Base-by-base conservation (phyloP, 129 eudicot species). In the Smallanthus sonchifolius region DNA sequence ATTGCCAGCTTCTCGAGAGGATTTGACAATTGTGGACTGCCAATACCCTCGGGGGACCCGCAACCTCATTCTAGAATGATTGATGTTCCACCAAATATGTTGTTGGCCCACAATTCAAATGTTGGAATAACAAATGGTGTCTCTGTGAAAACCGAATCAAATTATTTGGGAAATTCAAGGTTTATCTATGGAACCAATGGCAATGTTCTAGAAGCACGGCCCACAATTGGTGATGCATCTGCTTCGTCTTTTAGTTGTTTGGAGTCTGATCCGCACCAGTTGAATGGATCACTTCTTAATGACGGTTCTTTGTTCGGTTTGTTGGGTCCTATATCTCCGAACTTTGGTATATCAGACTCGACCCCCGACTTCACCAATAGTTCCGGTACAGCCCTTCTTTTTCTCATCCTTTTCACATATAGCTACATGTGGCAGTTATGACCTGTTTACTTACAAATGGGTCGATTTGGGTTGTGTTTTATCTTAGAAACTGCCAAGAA, bases 181-280 rank as follows among this genome's bases (percentile, higher is more conserved):
- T 87, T 80, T 55, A 67, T 86, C 5, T 93, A 79, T 74, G 86
- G 81, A 28, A 78, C 82, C 40, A 86, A 83, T 68, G 81, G 81
- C 45, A 84, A 80, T 69, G 76, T 81, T 20, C 34, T 83, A 70
- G 92, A 84, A 70, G 19, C 83, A 36, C 95, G 81, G 37, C 76
- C 87, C 56, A 59, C 86, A 7, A 72, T 86, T 56, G 92, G 83
- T 39, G 87, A 84, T 81, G 85, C 88, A 56, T 79, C 92, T 59
- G 84, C 82, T 70, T 75, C 91, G 35, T 81, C 90, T 55, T 93
- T 82, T 81, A 86, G 86, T 69, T 74, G 86, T 78, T 83, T 84
- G 65, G 97, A 86, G 59, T 75, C 96, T 15, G 87, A 77, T 65
- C 82, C 95, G 10, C 95, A 87, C 19, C 91, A 88, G 44, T 59